phyloP scores from a whole-genome alignment of 805 yeast genomes.

The Hermanozyma aechmeae region DNA sequence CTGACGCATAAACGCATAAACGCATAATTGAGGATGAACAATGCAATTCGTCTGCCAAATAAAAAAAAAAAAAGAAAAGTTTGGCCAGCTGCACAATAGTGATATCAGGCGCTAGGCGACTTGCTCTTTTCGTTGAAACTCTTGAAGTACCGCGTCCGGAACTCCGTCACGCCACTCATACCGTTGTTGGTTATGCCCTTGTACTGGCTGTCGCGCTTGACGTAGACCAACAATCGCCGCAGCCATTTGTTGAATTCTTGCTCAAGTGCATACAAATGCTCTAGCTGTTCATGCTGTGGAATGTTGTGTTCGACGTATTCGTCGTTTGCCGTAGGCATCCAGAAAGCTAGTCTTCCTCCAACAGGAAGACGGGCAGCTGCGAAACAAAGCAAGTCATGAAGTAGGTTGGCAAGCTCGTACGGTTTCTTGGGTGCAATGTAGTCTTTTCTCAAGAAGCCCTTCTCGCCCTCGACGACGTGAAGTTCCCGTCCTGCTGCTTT shows the following conservation, averaged over 20 bases:
- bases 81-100: no score
- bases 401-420: constrained; percentile 64
- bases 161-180: constrained; percentile 40
- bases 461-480: constrained; percentile 67
- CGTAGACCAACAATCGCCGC: constrained; percentile 73
- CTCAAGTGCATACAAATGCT: constrained; percentile 63
- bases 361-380: constrained; percentile 62
- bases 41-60: no score
- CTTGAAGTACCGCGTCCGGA: constrained; percentile 68
- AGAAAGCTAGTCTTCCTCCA: constrained; percentile 78
- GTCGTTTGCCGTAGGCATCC: constrained; percentile 98
- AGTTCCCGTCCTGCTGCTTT: constrained; percentile 66
- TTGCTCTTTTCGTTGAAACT: constrained; percentile 44
- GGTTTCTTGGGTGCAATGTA: constrained; percentile 92
- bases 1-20: no score
- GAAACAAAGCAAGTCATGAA: constrained; percentile 71
- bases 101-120: no score
- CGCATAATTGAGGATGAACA: no score
- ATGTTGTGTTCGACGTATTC: constrained; percentile 59
- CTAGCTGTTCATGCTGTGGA: constrained; percentile 71
- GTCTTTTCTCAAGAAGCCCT: constrained; percentile 68
- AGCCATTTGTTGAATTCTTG: constrained; percentile 95
- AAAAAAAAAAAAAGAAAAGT: no score
- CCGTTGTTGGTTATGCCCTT: constrained; percentile 40
- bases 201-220: constrained; percentile 44